Evolutionary conservation across 192 early-diverging fungal genomes (phyloP), one percentile per base, ranked within the genome.

Genomic region (Funneliformis mosseae): DNA sequence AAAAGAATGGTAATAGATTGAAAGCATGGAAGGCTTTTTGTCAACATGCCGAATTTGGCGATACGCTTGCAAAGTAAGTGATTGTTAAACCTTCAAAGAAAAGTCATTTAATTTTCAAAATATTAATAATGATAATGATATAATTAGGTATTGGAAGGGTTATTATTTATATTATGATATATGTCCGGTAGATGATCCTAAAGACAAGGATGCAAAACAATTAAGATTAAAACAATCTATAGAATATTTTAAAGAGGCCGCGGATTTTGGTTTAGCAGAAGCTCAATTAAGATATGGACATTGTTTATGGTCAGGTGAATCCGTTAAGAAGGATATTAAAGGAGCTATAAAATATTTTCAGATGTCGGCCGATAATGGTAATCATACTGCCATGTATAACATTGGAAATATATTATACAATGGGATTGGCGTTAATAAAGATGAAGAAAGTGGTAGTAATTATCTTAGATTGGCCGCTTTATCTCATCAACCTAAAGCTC

Each of bases 281-380:
- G 68, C 78, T 25, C 78, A 79, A 79, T 62, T 79, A 48, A 23
- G 78, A 43, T 79, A 71, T 69, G 78, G 67, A 21, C 78, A 79
- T 69, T 79, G 78, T 79, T 71, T 79, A 42, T 79, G 78, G 66
- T 18, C n/a, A 39, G 78, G 78, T 60, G 78, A 71, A 60, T 68
- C 68, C 8, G 14, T 71, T n/a, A 23, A 69, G 60, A 70, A 50
- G 1, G 60, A 79, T 71, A 61, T 55, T n/a, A 60, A 33, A 71
- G 42, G 63, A n/a, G 16, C 75, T 6, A 41, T 77, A n/a, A 60
- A 64, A 63, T 77, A 77, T 77, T 77, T 77, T 63, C 55, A 77
- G 43, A 39, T 41, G 41, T 60, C 75, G 8, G 75, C 75, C 18
- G 38, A 77, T 63, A 77, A 77, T 62, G 75, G 75, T 60, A 77